A percentile compares a stretch with the other conserved stretches of the same genome.
Evolutionary conservation across 257 asterid species (phyloP).

Genomic region (Phtheirospermum japonicum): DNA sequence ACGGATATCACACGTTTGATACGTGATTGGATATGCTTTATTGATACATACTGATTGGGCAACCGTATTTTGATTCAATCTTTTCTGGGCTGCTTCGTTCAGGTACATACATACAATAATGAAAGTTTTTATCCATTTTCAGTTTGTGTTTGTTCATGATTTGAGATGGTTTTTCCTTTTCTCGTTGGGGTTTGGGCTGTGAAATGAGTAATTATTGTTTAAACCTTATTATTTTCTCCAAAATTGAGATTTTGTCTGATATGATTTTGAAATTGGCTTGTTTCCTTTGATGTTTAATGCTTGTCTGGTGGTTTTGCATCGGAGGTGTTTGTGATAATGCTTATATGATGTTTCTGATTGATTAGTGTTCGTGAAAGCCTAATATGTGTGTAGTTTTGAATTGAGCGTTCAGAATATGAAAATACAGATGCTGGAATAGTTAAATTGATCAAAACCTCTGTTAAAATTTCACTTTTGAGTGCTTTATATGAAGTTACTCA

Average conservation of each 20-base stretch:
- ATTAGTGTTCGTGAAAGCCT: background rate
- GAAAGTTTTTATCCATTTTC: background rate
- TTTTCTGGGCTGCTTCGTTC: conserved; percentile 11
- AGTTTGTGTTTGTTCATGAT: background rate
- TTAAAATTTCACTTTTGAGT: background rate
- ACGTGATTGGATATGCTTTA: conserved; percentile 23
- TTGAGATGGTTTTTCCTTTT: background rate
- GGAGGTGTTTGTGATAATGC: conserved; percentile 15
- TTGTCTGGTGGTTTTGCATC: conserved; percentile 1
- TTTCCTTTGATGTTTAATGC: background rate
- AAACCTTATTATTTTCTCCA: background rate
- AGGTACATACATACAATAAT: conserved; percentile 10
- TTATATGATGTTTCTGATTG: background rate
- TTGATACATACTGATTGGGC: conserved; percentile 25
- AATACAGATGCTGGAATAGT: conserved; percentile 12
- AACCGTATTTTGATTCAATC: conserved; percentile 27
- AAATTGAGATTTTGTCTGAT: background rate
- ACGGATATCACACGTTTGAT: conserved; percentile 25
- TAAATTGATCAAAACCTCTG: conserved; percentile 1
- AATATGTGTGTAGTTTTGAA: conserved; percentile 3
- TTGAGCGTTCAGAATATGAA: background rate
- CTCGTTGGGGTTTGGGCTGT: conserved; percentile 10
- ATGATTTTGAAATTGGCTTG: background rate
- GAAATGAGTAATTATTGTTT: background rate
- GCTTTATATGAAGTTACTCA: background rate